phyloP scores from a whole-genome alignment of 345 rosid genomes.

The Brassica nigra region DNA sequence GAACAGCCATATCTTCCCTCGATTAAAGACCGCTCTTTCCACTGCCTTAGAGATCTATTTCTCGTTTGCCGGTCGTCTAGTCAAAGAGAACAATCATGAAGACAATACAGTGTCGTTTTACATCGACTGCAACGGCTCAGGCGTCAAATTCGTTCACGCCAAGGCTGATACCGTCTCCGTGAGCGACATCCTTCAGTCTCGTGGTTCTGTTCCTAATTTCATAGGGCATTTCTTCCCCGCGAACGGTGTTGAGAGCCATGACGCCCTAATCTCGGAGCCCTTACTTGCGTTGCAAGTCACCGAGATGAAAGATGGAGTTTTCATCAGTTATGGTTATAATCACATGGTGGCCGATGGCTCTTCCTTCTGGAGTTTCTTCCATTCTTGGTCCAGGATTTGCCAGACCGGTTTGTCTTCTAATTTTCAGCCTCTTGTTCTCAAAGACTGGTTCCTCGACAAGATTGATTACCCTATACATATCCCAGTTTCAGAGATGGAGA shows the following conservation, averaged over 20 bases:
- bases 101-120: constrained; percentile 22
- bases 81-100: constrained; percentile 19
- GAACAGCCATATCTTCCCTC: not conserved
- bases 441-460: constrained; percentile 29
- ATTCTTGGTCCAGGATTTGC: constrained; percentile 50
- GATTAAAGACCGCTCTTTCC: constrained; percentile 18
- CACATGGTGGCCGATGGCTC: constrained; percentile 49
- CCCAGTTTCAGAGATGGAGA: constrained; percentile 30
- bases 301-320: constrained; percentile 49
- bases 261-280: constrained; percentile 37
- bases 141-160: constrained; percentile 43
- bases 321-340: constrained; percentile 46
- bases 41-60: constrained; percentile 8
- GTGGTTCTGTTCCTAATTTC: constrained; percentile 35
- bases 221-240: constrained; percentile 38
- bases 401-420: not conserved
- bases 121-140: constrained; percentile 27
- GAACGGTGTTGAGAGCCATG: constrained; percentile 29
- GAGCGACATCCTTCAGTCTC: constrained; percentile 28
- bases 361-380: constrained; percentile 51
- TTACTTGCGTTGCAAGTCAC: constrained; percentile 52
- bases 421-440: constrained; percentile 21
- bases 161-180: constrained; percentile 39
- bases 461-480: constrained; percentile 26
- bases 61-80: constrained; percentile 35